Evolutionary conservation across 2,329 filamentous ascomycete species (phyloP), one percentile per base, ranked within the genome.

Genomic region (Phaeosphaeriaceae sp.): DNA sequence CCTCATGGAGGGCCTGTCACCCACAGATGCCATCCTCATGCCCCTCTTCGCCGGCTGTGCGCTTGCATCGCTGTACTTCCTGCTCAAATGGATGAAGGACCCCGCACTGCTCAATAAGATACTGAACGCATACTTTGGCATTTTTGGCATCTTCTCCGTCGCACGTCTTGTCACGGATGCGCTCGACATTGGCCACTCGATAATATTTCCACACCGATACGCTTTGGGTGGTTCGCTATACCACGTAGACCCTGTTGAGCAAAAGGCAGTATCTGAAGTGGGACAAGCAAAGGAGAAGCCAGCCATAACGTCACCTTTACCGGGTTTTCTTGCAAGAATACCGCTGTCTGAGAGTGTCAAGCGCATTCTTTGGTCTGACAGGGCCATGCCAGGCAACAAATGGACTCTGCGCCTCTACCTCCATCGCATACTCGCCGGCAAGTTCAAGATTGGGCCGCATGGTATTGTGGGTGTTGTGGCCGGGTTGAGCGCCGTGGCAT

Each of bases 11-110:
- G 89, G 89, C 0, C 78, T 96, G 52, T 84, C 88, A 9, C 88
- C 91, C 1, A 88, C 86, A 0, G 94, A 98, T 76, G 94, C 92
- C 48, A 86, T 98, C 65, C 77, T 96, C 68, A 91, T 97, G 62
- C 95, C 94, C 1, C 67, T 97, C 31, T 82, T 93, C 54, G 93
- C 93, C 6, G 92, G 88, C 1, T 71, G 82, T 10, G 87, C 89
- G 1, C 85, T 98, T 9, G 84, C 88, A 44, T 88, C 88, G 5
- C 83, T 98, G 13, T 98, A 98, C 80, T 89, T 93, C 68, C 82
- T 97, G 58, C 92, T 98, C 73, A 92, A 96, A 75, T 95, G 90
- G 85, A 86, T 97, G 54, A 84, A 94, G 64, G 91, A 97, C 70
- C 89, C 93, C 0, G 83, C 88, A 11, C 81, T 96, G 21, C 79